These are phyloP conservation scores for Thinopyrum obtusiflorum DNA, from an alignment of 202 grass and related monocot genomes.

Conservation along the genomic window DNA sequence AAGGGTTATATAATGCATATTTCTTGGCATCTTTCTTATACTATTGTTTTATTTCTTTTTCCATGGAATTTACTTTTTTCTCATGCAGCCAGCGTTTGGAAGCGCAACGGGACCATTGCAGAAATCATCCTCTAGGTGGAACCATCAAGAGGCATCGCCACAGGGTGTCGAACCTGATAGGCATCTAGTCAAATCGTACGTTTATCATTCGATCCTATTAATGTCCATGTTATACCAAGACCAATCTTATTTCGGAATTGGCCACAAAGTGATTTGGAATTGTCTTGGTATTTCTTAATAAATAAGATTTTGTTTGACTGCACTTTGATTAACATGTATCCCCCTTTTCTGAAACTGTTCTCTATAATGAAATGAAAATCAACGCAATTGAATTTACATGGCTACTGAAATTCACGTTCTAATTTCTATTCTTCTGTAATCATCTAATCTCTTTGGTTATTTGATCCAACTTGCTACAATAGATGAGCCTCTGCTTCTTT, in stretches of 20 bases:
- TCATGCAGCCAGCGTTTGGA: slow-evolving; percentile 47
- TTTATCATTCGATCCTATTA: slow-evolving; percentile 11
- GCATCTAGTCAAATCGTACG: slow-evolving; percentile 63
- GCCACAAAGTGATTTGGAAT: neutral
- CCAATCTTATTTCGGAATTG: no score
- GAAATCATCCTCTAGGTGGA: slow-evolving; percentile 35
- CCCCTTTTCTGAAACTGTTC: slow-evolving; percentile 12
- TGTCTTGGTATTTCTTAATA: slow-evolving; percentile 10
- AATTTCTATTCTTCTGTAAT: no score
- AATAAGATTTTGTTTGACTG: neutral
- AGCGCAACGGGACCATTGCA: slow-evolving; percentile 40
- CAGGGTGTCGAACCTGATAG: slow-evolving; percentile 38
- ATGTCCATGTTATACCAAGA: neutral
- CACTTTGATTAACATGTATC: neutral
- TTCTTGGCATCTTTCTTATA: neutral
- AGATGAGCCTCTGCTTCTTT: slow-evolving; percentile 1
- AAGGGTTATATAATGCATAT: slow-evolving; percentile 14
- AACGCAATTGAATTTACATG: neutral
- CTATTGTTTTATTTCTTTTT: neutral
- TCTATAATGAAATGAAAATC: neutral
- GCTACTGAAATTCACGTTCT: neutral
- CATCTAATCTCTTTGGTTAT: slow-evolving; percentile 20
- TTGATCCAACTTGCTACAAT: slow-evolving; percentile 14
- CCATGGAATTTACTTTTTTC: neutral
- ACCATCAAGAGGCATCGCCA: slow-evolving; percentile 42